A percentile compares a stretch with the other conserved stretches of the same genome.
Conservation (phyloP, 2,329 filamentous ascomycete genomes). For the Dactylellina haptotyla region DNA sequence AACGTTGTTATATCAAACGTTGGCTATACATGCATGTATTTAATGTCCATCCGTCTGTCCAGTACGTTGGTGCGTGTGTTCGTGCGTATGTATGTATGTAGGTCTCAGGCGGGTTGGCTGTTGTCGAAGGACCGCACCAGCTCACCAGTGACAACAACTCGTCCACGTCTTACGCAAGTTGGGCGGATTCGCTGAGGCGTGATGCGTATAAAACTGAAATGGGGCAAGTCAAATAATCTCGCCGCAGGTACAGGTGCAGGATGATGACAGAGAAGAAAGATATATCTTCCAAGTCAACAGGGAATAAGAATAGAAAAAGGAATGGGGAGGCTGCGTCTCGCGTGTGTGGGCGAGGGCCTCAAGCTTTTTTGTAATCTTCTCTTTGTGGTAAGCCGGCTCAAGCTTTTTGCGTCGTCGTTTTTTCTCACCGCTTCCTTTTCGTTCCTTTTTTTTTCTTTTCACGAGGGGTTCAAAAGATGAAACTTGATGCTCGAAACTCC, state of each 20-base stretch:
- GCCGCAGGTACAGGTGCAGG: constrained; percentile 40
- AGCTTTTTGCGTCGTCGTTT: constrained; percentile 45
- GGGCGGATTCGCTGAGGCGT: too few relatives aligned
- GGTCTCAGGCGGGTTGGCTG: constrained; percentile 26
- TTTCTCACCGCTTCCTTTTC: constrained; percentile 50
- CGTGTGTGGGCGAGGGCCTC: constrained; percentile 51
- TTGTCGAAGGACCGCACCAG: constrained; percentile 24
- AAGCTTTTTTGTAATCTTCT: constrained; percentile 53
- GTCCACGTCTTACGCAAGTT: constrained; percentile 52
- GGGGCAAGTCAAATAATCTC: constrained; percentile 36
- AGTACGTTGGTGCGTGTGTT: too few relatives aligned
- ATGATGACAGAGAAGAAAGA: constrained; percentile 47
- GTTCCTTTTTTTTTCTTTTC: constrained; percentile 45
- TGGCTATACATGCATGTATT: too few relatives aligned
- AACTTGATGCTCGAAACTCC: constrained; percentile 52
- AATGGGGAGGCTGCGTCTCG: constrained; percentile 48
- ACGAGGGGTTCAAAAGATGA: constrained; percentile 53
- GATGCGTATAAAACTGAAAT: constrained; percentile 37
- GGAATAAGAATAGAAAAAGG: constrained; percentile 47
- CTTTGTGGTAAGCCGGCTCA: constrained; percentile 44
- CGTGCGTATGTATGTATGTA: constrained; percentile 19
- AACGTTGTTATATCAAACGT: constrained; percentile 7
- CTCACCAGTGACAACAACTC: constrained; percentile 9
- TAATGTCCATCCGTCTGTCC: too few relatives aligned
- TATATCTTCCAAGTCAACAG: constrained; percentile 31